Percentiles rank a stretch among this genome's conserved stretches.
Conservation (phyloP, 2,329 filamentous ascomycete species). For the Neocucurbitaria cava region DNA sequence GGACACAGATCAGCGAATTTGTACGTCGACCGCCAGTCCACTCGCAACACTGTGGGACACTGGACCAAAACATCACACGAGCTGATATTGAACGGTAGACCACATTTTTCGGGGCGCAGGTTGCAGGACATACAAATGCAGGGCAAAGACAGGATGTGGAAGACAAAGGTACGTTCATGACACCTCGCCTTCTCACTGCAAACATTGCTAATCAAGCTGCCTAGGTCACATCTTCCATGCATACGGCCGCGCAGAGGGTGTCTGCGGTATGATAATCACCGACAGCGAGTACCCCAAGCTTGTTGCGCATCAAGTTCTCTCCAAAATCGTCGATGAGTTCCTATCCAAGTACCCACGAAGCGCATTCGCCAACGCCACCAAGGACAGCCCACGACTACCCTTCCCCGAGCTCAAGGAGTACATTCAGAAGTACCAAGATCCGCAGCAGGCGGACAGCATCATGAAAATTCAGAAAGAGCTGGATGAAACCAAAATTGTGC, state of each 20-base stretch:
- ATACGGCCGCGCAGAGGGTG: constrained; percentile 54
- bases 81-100: constrained; percentile 60
- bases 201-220: neutral
- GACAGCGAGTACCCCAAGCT: constrained; percentile 66
- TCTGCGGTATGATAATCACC: constrained; percentile 56
- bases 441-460: constrained; percentile 87
- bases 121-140: constrained; percentile 83
- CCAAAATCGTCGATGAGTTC: constrained; percentile 89
- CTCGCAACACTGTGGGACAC: neutral
- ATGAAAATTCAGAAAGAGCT: constrained; percentile 96
- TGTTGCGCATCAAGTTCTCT: constrained; percentile 85
- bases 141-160: constrained; percentile 86
- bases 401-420: constrained; percentile 84
- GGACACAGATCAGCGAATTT: constrained; percentile 49
- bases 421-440: constrained; percentile 81
- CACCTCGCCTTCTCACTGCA: neutral
- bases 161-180: constrained; percentile 65
- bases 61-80: neutral
- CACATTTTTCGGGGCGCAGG: constrained; percentile 83
- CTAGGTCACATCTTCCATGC: constrained; percentile 68
- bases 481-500: constrained; percentile 95
- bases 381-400: constrained; percentile 54
- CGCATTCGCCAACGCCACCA: constrained; percentile 63
- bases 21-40: constrained; percentile 21
- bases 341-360: constrained; percentile 75